Percentiles rank a stretch among this genome's conserved stretches.
Conservation (phyloP, 805 yeast species). For the Pichia ethanolica region DNA sequence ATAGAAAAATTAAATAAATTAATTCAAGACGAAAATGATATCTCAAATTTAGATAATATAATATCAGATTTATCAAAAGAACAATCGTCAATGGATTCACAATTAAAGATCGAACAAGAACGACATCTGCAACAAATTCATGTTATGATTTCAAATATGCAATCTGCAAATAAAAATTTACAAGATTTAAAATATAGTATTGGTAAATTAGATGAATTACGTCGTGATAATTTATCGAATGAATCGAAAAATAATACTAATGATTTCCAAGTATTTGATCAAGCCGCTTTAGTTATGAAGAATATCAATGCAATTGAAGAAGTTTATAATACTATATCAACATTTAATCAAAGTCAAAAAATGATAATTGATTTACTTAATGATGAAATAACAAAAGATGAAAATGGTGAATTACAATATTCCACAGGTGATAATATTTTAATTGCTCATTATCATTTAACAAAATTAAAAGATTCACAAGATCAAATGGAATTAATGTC, state of each 20-base stretch:
- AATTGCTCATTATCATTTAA: slow-evolving; percentile 61
- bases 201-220: slow-evolving; percentile 28
- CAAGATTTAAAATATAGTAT: slow-evolving; percentile 37
- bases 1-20: slow-evolving; percentile 20
- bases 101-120: slow-evolving; percentile 61
- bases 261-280: slow-evolving; percentile 59
- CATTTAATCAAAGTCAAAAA: slow-evolving; percentile 44
- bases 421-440: slow-evolving; percentile 50
- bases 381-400: slow-evolving; percentile 13
- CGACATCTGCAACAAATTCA: slow-evolving; percentile 30
- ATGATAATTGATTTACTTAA: slow-evolving; percentile 49
- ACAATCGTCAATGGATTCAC: slow-evolving; percentile 66
- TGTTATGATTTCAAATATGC: slow-evolving; percentile 19
- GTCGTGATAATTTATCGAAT: slow-evolving; percentile 32
- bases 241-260: slow-evolving; percentile 47
- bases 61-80: slow-evolving; percentile 57
- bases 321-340: slow-evolving; percentile 55
- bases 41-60: slow-evolving; percentile 44
- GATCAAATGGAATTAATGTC: slow-evolving; percentile 65
- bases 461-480: slow-evolving; percentile 65
- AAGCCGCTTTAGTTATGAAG: slow-evolving; percentile 60
- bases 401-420: slow-evolving; percentile 12
- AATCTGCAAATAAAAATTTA: slow-evolving; percentile 36
- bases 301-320: slow-evolving; percentile 63
- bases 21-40: slow-evolving; percentile 34